Evolutionary conservation across 2,329 filamentous ascomycete species (phyloP).

Genomic region (Alternaria sp.): DNA sequence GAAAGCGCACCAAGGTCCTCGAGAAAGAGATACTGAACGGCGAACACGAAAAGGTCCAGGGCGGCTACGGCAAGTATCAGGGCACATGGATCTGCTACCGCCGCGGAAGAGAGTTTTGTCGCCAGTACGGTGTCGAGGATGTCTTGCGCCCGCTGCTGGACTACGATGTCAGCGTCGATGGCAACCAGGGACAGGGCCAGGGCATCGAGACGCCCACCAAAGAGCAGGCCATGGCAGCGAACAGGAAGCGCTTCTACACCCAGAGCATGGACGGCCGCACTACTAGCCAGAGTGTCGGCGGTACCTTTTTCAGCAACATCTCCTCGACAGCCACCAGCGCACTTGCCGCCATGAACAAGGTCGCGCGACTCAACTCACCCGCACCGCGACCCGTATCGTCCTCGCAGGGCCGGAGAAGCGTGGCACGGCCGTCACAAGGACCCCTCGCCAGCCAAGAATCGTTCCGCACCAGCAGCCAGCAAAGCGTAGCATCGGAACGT

Average conservation of each 20-base stretch:
- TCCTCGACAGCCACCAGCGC: slow-evolving; percentile 91
- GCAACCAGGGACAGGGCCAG: slow-evolving; percentile 70
- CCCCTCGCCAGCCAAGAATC: slow-evolving; percentile 67
- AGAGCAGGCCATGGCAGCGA: slow-evolving; percentile 96
- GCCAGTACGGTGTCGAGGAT: slow-evolving; percentile 78
- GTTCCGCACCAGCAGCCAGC: slow-evolving; percentile 78
- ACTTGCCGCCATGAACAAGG: slow-evolving; percentile 93
- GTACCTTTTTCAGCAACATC: slow-evolving; percentile 97
- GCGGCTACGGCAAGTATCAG: slow-evolving; percentile 98
- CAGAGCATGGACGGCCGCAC: slow-evolving; percentile 71
- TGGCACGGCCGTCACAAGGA: slow-evolving; percentile 74
- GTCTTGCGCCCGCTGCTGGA: slow-evolving; percentile 75
- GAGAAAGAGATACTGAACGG: slow-evolving; percentile 97
- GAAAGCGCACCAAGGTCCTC: slow-evolving; percentile 94
- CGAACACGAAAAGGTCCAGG: slow-evolving; percentile 97
- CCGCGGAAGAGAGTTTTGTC: slow-evolving; percentile 89
- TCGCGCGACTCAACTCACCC: slow-evolving; percentile 86
- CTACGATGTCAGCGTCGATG: slow-evolving; percentile 80
- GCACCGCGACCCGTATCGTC: slow-evolving; percentile 67
- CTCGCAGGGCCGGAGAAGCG: slow-evolving; percentile 70
- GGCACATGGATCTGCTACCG: slow-evolving; percentile 98
- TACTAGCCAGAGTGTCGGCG: slow-evolving; percentile 68
- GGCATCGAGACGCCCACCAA: slow-evolving; percentile 95
- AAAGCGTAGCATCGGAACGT: slow-evolving; percentile 77
- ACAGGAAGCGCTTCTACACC: slow-evolving; percentile 89